Base-by-base conservation (phyloP, 2,329 filamentous ascomycete genomes). In the Pseudogymnoascus verrucosus region DNA sequence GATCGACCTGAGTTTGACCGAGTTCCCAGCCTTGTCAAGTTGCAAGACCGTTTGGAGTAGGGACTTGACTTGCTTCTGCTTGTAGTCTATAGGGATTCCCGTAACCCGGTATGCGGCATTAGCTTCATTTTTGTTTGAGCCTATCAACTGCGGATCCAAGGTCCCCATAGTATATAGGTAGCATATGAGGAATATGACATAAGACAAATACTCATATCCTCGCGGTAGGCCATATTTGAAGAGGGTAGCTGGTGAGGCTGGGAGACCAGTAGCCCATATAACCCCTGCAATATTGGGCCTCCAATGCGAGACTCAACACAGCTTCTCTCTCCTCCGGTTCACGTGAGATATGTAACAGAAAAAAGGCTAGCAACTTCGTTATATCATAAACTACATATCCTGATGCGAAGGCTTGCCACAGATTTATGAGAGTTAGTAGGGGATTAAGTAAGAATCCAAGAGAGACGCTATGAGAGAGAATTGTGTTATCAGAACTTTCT, bases 11-110 rank as follows among this genome's bases (percentile, higher is more conserved):
- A 57, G 26, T 12, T 34, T 57, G 47, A 12, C 47, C 8, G 26
- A 19, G 47, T 19, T 19, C n/a, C 28, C 47, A 34, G 47, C 47
- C 47, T 57, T 34, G 47, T 57, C 47, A 57, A 57, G 47, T 34
- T 57, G 26, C 47, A 57, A 34, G 26, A 7, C 26, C 5, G 47
- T 34, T 57, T 57, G 47, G 5, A 34, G 26, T 4, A 57, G 26
- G n/a, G 26, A n/a, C n/a, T 57, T 57, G 47, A 57, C n/a, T 10
- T 57, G 26, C 47, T 57, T 57, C 47, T 57, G 47, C n/a, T 34
- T 57, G 47, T 57, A 57, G n/a, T 34, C 47, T 57, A 57, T 57
- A 19, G 47, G 47, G 28, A 57, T 57, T 12, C 47, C 47, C 1
- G 26, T 57, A 19, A 57, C 47, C n/a, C 47, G 26, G 19, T 57